Conservation (phyloP, 228 moss, liverwort and hornwort species). For the Sphagnum fallax region DNA sequence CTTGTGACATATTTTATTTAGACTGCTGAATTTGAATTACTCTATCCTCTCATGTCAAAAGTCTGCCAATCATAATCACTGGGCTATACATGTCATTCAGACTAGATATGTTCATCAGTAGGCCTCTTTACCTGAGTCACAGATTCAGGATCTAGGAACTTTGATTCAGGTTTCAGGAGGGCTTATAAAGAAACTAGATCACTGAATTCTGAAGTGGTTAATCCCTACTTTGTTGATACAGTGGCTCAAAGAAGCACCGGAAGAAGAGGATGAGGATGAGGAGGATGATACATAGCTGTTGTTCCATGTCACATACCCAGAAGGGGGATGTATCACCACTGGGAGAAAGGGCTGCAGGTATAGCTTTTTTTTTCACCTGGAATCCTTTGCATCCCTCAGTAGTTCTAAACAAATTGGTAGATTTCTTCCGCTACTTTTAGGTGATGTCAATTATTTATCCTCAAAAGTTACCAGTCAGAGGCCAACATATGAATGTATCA, state of each 20-base stretch:
- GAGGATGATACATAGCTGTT: slow-evolving; percentile 6
- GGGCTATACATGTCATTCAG: neutral
- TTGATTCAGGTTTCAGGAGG: neutral
- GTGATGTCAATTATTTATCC: no score
- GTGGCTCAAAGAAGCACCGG: slow-evolving; percentile 89
- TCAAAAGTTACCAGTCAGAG: no score
- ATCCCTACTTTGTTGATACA: slow-evolving; percentile 13
- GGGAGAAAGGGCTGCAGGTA: no score
- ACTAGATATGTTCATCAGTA: neutral
- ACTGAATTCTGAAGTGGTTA: neutral
- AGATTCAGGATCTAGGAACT: neutral
- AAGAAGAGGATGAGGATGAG: slow-evolving; percentile 73
- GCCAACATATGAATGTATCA: no score
- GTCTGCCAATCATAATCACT: neutral
- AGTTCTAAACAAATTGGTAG: no score
- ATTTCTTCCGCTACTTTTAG: no score
- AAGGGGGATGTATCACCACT: no score
- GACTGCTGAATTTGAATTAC: no score
- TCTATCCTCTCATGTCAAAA: neutral
- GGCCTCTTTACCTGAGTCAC: neutral
- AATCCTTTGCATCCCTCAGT: no score
- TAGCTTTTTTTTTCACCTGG: no score
- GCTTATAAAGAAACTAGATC: neutral
- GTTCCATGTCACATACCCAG: no score
- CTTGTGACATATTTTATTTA: no score